Percentiles rank a stretch among this genome's conserved stretches.
phyloP scores from a whole-genome alignment of 2,329 filamentous ascomycete species.

The Trichoderma semiorbis region DNA sequence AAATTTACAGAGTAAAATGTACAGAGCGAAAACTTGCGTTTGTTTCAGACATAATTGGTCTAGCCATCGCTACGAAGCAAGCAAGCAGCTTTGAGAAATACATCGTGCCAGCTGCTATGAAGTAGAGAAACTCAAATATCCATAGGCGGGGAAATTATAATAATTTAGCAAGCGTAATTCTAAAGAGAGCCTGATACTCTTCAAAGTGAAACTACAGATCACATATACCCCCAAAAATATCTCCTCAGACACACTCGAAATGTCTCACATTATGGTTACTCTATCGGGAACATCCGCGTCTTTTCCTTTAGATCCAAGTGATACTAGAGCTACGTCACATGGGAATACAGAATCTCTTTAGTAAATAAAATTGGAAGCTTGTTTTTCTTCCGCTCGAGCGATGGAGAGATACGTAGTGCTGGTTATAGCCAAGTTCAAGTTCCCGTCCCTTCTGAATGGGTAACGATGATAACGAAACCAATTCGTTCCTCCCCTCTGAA shows the following conservation, averaged over 20 bases:
- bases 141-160: not conserved
- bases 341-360: not conserved
- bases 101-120: not conserved
- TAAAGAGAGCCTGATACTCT: not conserved
- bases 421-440: not conserved
- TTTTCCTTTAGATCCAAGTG: not conserved
- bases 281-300: not conserved
- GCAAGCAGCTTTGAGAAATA: not conserved
- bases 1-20: not conserved
- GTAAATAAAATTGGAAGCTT: too few species aligned
- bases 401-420: not conserved
- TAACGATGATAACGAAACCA: not conserved
- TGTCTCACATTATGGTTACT: not conserved
- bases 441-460: not conserved
- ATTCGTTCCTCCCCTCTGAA: not conserved
- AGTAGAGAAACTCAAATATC: not conserved
- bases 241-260: not conserved
- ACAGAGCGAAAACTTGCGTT: not conserved
- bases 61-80: not conserved
- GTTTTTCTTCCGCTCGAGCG: not conserved
- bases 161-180: not conserved
- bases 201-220: not conserved
- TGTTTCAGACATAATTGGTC: not conserved
- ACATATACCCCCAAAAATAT: not conserved
- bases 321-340: not conserved